Evolutionary conservation across 352 stramenopile genomes (phyloP).

Genomic region (Pythium sp.): DNA sequence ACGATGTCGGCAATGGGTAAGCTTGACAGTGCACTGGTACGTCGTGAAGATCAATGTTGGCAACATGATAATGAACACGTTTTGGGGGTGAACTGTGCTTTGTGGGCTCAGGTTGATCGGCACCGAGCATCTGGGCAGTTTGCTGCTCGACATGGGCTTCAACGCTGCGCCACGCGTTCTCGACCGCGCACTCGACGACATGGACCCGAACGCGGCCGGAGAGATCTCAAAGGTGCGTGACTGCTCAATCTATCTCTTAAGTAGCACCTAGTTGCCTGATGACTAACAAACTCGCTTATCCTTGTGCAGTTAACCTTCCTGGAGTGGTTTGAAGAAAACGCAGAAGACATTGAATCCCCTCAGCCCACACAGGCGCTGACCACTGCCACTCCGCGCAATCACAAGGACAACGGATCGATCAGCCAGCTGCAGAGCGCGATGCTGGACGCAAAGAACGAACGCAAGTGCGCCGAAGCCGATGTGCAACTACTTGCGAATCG

Average conservation of each 20-base stretch:
- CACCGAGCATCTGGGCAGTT: conserved; percentile 52
- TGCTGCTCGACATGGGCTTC: conserved; percentile 76
- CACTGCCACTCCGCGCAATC: conserved; percentile 4
- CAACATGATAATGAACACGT: neutral
- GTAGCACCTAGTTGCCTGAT: no score
- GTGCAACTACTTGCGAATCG: conserved; percentile 61
- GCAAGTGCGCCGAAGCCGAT: conserved; percentile 53
- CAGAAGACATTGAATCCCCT: conserved; percentile 47
- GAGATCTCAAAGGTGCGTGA: conserved; percentile 50
- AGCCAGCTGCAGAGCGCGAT: conserved; percentile 49
- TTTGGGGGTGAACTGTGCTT: neutral
- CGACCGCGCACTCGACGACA: conserved; percentile 59
- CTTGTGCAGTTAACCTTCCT: conserved; percentile 44
- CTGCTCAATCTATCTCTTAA: no score
- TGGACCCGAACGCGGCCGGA: conserved; percentile 63
- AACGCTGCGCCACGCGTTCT: conserved; percentile 47
- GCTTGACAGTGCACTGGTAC: neutral
- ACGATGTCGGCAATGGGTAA: conserved; percentile 41
- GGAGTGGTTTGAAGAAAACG: conserved; percentile 72
- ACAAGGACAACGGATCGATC: conserved; percentile 30
- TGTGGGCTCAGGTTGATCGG: conserved; percentile 34
- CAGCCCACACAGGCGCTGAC: neutral
- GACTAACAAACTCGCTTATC: no score
- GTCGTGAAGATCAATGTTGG: neutral
- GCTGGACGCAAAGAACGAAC: conserved; percentile 59